Base-by-base conservation (phyloP, 257 asterid genomes). In the Scutellaria barbata region DNA sequence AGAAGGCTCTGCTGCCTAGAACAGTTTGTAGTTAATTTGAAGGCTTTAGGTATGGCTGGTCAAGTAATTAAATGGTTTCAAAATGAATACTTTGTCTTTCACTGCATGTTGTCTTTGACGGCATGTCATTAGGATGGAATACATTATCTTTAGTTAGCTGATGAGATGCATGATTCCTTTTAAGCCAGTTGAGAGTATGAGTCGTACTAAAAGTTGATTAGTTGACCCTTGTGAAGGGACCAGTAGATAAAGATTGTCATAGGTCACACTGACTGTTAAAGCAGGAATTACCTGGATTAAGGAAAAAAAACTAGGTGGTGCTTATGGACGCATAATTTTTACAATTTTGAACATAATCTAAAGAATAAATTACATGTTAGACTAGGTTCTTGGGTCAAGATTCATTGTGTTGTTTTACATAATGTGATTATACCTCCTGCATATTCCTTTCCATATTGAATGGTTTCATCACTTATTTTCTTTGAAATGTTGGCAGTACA, bases 401-500 rank as follows among this genome's bases (percentile, higher is more conserved):
- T 51, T 51, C 30, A 1, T 11, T 8, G 51, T 46, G 54, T 56
- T 46, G 63, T 42, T 69, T 42, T 8, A 3, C 5, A n/a, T 55
- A 0, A 40, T 17, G 11, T 25, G n/a, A 58, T 14, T 3, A 13
- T 13, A 20, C 17, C 41, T 50, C 39, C 30, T 66, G 71, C 30
- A 16, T 16, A 18, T 50, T 30, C 40, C 7, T 40, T 40, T n/a
- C 4, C 35, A 42, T 5, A 22, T 72, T 10, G 7, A 13, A 54
- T 39, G 16, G 17, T 7, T 2, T 5, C 47, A 8, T 5, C 2
- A 43, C 22, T 7, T 16, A 17, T 25, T 50, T 48, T 52, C 2
- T 47, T 52, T 9, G 3, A 13, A 65, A 77, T 74, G 41, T 69
- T 81, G 80, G 75, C 95, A 90, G 98, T 93, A 10, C 99, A 89